Evolutionary conservation across 169 alveolate species (phyloP), one percentile per base, ranked within the genome.

Genomic region (Cardiosporidium cionae): DNA sequence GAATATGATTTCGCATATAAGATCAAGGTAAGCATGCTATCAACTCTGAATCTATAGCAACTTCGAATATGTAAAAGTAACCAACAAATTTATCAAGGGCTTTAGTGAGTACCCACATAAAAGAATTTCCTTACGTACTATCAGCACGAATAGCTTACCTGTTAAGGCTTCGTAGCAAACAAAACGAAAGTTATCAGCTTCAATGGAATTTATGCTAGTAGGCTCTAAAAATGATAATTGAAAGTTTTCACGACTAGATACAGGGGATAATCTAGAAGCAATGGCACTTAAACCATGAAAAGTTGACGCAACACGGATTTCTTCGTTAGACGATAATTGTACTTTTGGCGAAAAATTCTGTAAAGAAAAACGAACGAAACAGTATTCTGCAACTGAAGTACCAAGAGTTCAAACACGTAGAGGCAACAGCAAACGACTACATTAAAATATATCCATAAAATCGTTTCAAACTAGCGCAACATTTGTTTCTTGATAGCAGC

Each of bases 211-310:
- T 25, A 94, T 94, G 29, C 98, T 98, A 69, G 79, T 76, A 52
- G 80, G 70, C 64, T 78, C 79, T 54, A 82, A 68, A 64, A 69
- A 86, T 66, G 71, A 65, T 36, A 62, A 63, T 35, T 79, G 77
- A 70, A 62, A 72, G 2, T 62, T 69, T 62, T 75, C 74, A 67
- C 75, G 62, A 33, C 75, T 72, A 52, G 76, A 74, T 52, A 80
- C 64, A 16, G 91, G 94, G 23, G 95, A 90, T 34, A 94, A 83
- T 67, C 92, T 89, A 32, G 92, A 89, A 29, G 98, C 92, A 23
- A 94, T 93, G 27, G 96, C 91, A 27, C 94, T 89, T 68, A 94
- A 82, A 25, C 98, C 97, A 82, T 94, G 98, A 58, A 94, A 89
- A 65, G 97, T 94, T 63, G 98, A 93, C 16, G 98, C 98, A 52